A percentile compares a stretch with the other conserved stretches of the same genome.
Conservation (phyloP, 768 basidiomycete genomes). For the Podaxis pistillaris region DNA sequence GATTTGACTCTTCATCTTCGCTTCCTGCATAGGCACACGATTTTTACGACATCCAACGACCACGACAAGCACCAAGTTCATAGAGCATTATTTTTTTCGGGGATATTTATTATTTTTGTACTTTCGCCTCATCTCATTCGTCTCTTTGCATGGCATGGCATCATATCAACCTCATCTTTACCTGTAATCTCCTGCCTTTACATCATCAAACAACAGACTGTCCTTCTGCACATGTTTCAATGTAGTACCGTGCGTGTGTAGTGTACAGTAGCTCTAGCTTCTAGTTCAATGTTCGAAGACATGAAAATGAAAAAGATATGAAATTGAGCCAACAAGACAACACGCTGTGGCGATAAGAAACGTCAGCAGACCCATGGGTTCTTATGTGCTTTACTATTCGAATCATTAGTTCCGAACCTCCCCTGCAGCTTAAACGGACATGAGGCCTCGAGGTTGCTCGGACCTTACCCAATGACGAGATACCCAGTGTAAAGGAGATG, state of each 20-base stretch:
- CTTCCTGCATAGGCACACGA: slow-evolving; percentile 6
- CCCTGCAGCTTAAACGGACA: slow-evolving; percentile 17
- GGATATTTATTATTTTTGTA: slow-evolving; percentile 5
- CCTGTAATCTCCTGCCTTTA: not conserved
- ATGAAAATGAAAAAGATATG: slow-evolving; percentile 9
- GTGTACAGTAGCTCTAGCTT: not conserved
- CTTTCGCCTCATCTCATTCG: not conserved
- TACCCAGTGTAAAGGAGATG: not conserved
- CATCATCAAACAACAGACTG: not conserved
- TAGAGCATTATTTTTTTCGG: slow-evolving; percentile 15
- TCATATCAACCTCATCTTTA: slow-evolving; percentile 1
- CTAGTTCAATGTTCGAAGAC: not conserved
- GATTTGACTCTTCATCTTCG: slow-evolving; percentile 1
- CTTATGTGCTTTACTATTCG: not conserved
- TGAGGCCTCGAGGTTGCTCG: slow-evolving; percentile 11
- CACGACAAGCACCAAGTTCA: slow-evolving; percentile 5
- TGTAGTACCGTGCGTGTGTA: slow-evolving; percentile 7
- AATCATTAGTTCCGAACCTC: not conserved
- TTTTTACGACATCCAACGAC: not conserved
- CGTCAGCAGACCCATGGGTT: not conserved
- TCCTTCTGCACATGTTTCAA: slow-evolving; percentile 1
- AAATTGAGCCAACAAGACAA: not conserved
- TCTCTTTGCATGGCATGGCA: slow-evolving; percentile 8
- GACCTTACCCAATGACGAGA: not conserved
- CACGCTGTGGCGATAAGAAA: not conserved